A percentile compares a stretch with the other conserved stretches of the same genome.
These are phyloP conservation scores for Rhodotorula graminis DNA, from an alignment of 768 basidiomycete genomes.

Conservation along the genomic window DNA sequence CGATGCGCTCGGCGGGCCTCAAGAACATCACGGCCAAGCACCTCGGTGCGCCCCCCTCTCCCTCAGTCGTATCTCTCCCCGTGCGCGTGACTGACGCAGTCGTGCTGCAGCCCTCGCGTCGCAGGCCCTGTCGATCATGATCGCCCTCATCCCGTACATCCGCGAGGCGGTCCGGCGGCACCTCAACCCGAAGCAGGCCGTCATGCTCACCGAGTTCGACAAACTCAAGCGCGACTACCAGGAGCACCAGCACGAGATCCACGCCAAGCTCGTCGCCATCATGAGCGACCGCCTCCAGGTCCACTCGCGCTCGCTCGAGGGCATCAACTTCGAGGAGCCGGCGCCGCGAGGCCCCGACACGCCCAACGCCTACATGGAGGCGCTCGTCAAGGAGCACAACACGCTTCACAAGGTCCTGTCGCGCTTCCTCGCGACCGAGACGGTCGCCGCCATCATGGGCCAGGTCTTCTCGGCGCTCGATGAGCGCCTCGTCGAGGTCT, in stretches of 20 bases:
- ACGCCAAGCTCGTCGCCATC: conserved; percentile 92
- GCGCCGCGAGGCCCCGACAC: conserved; percentile 46
- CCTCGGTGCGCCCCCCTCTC: conserved; percentile 58
- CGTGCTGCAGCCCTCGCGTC: conserved; percentile 61
- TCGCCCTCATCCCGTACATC: conserved; percentile 88
- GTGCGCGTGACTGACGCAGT: not conserved
- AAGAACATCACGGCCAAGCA: conserved; percentile 99
- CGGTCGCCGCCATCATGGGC: conserved; percentile 89
- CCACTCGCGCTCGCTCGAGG: conserved; percentile 78
- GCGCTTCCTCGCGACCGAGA: conserved; percentile 70
- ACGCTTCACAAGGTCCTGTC: conserved; percentile 93
- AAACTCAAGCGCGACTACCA: conserved; percentile 98
- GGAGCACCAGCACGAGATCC: conserved; percentile 99
- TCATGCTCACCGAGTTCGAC: conserved; percentile 96
- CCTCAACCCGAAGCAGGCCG: conserved; percentile 86
- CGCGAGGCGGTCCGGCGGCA: conserved; percentile 92
- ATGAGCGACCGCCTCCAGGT: conserved; percentile 90
- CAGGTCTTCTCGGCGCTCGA: conserved; percentile 93
- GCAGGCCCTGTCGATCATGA: conserved; percentile 89
- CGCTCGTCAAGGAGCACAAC: conserved; percentile 88
- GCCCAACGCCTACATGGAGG: conserved; percentile 83
- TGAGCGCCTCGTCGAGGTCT: conserved; percentile 82
- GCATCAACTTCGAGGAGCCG: conserved; percentile 69
- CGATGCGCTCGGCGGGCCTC: conserved; percentile 95
- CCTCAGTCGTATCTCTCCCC: not conserved